Percentiles rank a stretch among this genome's conserved stretches.
phyloP scores from a whole-genome alignment of 2,329 filamentous ascomycete genomes.

The Fusarium continuum region DNA sequence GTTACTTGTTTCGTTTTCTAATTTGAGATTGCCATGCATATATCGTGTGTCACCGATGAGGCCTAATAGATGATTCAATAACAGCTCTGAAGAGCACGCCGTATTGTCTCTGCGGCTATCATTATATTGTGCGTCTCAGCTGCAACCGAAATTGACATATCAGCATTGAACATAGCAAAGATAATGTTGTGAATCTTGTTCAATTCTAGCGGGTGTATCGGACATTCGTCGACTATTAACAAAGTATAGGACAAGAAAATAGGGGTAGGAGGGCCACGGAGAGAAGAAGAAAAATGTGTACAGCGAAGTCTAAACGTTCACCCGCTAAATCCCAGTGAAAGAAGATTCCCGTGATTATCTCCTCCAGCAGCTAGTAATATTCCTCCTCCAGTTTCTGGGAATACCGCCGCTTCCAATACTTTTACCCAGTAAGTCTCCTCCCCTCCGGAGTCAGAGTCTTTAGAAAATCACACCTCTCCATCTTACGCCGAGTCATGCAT shows the following conservation, averaged over 20 bases:
- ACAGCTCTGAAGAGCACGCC: too few relatives aligned
- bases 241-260: conserved; percentile 36
- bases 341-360: conserved; percentile 32
- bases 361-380: conserved; percentile 16
- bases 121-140: too few relatives aligned
- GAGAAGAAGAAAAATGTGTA: conserved; percentile 23
- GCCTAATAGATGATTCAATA: too few relatives aligned
- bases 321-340: conserved; percentile 37
- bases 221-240: conserved; percentile 41
- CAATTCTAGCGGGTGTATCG: conserved; percentile 38
- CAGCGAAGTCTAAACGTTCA: conserved; percentile 33
- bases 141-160: too few relatives aligned
- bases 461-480: conserved; percentile 36
- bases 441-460: conserved; percentile 33
- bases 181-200: conserved; percentile 16
- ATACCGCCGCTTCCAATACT: conserved; percentile 15
- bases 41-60: too few relatives aligned
- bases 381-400: neutral
- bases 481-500: conserved; percentile 47
- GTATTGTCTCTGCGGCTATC: too few relatives aligned
- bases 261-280: neutral
- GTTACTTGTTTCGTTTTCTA: neutral
- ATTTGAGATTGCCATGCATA: neutral
- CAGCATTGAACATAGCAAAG: too few relatives aligned
- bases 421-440: conserved; percentile 38